Percentiles rank a stretch among this genome's conserved stretches.
phyloP scores from a whole-genome alignment of 257 asterid species.

The Ilex asprella region DNA sequence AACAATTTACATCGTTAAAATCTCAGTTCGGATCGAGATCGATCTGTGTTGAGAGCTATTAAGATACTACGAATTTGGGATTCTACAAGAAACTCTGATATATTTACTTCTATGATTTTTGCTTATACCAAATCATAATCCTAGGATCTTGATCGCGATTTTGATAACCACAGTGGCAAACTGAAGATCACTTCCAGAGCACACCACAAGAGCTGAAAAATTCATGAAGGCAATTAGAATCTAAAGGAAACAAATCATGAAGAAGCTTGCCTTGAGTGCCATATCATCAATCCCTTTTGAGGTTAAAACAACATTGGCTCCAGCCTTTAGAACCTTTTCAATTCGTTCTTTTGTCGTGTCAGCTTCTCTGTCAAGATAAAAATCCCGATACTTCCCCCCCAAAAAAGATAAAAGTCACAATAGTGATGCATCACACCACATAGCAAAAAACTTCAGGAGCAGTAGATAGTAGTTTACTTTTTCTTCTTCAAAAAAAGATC shows the following conservation, averaged over 20 bases:
- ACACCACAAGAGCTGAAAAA: neutral
- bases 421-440: conserved; percentile 4
- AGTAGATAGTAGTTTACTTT: no score
- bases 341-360: conserved; percentile 96
- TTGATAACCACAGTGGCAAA: no score
- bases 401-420: neutral
- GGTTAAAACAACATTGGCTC: conserved; percentile 92
- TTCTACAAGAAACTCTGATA: no score
- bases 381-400: no score
- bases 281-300: conserved; percentile 98
- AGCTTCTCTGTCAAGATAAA: conserved; percentile 64
- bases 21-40: no score
- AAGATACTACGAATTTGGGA: no score
- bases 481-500: no score
- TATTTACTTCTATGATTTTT: no score
- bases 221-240: neutral
- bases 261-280: conserved; percentile 81
- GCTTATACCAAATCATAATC: no score
- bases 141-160: no score
- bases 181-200: neutral
- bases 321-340: conserved; percentile 86
- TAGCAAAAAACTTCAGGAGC: neutral
- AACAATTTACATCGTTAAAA: no score
- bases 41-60: no score
- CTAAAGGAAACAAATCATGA: neutral